phyloP scores from a whole-genome alignment of 768 basidiomycete genomes.

The Dioszegia aurantiaca region DNA sequence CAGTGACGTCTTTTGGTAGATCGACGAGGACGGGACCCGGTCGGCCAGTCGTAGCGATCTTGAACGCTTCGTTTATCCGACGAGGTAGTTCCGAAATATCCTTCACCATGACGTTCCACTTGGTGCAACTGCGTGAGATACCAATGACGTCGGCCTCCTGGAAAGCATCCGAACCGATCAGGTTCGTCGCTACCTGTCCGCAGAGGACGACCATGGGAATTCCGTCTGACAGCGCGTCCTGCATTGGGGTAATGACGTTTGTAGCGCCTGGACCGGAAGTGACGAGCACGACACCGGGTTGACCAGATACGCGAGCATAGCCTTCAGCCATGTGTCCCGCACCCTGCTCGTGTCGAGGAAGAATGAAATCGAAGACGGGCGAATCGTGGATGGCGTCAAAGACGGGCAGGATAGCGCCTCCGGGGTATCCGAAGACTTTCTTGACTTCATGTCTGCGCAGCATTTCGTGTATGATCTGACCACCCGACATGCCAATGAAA shows the following conservation, averaged over 20 bases:
- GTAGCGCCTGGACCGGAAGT: slow-evolving; percentile 98
- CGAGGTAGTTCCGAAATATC: slow-evolving; percentile 91
- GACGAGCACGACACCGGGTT: slow-evolving; percentile 95
- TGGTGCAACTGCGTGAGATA: slow-evolving; percentile 94
- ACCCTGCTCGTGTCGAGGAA: slow-evolving; percentile 96
- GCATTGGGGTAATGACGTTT: slow-evolving; percentile 96
- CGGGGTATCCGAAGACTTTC: slow-evolving; percentile 96
- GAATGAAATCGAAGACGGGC: slow-evolving; percentile 86
- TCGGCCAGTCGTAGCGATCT: slow-evolving; percentile 93
- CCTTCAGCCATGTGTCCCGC: slow-evolving; percentile 99
- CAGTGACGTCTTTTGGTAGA: slow-evolving; percentile 97
- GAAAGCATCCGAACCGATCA: slow-evolving; percentile 98
- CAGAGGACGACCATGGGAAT: slow-evolving; percentile 91
- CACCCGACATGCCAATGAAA: slow-evolving; percentile 91
- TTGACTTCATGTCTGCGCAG: slow-evolving; percentile 95
- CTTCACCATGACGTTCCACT: slow-evolving; percentile 99
- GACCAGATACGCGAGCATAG: slow-evolving; percentile 94
- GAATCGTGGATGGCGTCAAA: slow-evolving; percentile 99
- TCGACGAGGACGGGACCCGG: slow-evolving; percentile 98
- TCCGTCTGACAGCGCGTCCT: slow-evolving; percentile 92
- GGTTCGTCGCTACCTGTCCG: slow-evolving; percentile 98
- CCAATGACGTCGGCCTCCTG: slow-evolving; percentile 97
- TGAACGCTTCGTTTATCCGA: slow-evolving; percentile 97
- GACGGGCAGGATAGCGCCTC: slow-evolving; percentile 97
- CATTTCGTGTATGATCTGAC: slow-evolving; percentile 99